phyloP scores from a whole-genome alignment of 106 monocot species.

The Dendrobium officinale region DNA sequence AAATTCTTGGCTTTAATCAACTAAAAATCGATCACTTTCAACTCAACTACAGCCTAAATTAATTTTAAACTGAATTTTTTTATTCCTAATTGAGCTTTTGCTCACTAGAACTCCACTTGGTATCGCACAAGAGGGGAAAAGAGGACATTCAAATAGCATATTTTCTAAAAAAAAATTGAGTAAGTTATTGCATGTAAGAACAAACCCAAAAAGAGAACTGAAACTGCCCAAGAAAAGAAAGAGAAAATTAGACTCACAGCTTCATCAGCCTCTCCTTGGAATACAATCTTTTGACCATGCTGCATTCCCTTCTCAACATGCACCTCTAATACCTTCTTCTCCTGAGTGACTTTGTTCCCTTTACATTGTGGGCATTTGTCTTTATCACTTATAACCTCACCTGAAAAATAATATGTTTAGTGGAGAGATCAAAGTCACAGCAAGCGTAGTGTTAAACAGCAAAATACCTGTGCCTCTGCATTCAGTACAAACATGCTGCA shows the following conservation, averaged over 20 bases:
- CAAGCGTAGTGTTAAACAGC: neutral
- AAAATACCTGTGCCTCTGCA: conserved; percentile 41
- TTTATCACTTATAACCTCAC: conserved; percentile 70
- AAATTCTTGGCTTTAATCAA: neutral
- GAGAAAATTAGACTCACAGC: conserved; percentile 34
- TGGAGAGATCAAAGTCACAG: neutral
- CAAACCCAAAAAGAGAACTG: neutral
- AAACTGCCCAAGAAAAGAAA: neutral
- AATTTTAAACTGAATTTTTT: neutral
- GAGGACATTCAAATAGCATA: neutral
- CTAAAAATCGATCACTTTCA: neutral
- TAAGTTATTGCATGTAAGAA: neutral
- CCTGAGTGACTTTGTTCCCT: conserved; percentile 65
- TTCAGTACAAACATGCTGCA: conserved; percentile 69
- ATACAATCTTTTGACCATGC: conserved; percentile 77
- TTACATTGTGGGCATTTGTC: conserved; percentile 72
- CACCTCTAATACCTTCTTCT: conserved; percentile 81
- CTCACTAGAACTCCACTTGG: neutral
- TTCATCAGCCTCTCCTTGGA: conserved; percentile 85
- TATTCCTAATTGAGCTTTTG: neutral
- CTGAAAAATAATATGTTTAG: conserved; percentile 13
- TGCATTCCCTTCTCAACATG: conserved; percentile 91
- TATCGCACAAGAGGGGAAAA: neutral
- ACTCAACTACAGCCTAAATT: neutral
- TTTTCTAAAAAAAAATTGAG: neutral